phyloP scores from a whole-genome alignment of 306 rosid genomes.

The Pterocarpus macrocarpus region DNA sequence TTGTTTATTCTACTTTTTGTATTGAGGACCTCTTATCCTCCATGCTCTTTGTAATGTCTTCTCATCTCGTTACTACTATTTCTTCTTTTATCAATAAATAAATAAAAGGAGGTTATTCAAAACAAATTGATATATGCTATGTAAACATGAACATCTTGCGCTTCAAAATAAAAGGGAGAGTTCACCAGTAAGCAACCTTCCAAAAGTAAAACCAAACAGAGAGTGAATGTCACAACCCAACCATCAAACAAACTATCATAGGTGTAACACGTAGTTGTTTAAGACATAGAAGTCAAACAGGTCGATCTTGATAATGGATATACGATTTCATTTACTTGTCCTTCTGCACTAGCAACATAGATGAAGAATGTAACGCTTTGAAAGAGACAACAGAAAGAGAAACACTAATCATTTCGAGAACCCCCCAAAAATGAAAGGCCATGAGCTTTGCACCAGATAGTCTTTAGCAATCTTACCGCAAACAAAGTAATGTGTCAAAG shows the following conservation, averaged over 20 bases:
- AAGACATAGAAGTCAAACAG: neutral
- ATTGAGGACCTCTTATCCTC: too few relatives aligned
- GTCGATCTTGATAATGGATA: slow-evolving; percentile 48
- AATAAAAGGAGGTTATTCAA: too few relatives aligned
- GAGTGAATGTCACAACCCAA: slow-evolving; percentile 48
- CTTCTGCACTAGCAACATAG: slow-evolving; percentile 56
- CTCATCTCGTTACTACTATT: too few relatives aligned
- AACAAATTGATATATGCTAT: slow-evolving; percentile 66
- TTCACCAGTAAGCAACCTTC: slow-evolving; percentile 79
- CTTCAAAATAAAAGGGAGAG: slow-evolving; percentile 44
- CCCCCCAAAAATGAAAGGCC: neutral
- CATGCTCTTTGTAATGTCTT: too few relatives aligned
- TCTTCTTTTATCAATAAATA: too few relatives aligned
- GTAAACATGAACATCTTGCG: slow-evolving; percentile 85
- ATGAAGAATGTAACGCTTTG: slow-evolving; percentile 84
- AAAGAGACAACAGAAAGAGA: slow-evolving; percentile 50
- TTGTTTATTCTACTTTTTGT: too few relatives aligned
- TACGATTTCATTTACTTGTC: slow-evolving; percentile 93
- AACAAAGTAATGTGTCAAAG: neutral
- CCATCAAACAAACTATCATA: slow-evolving; percentile 50
- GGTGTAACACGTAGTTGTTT: slow-evolving; percentile 44
- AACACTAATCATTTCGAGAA: neutral
- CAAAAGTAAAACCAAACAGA: neutral
- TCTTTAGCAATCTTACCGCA: neutral
- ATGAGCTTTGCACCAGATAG: neutral